phyloP scores from a whole-genome alignment of 1,284 basidiomycete genomes.

The Veloboletus limbatus region DNA sequence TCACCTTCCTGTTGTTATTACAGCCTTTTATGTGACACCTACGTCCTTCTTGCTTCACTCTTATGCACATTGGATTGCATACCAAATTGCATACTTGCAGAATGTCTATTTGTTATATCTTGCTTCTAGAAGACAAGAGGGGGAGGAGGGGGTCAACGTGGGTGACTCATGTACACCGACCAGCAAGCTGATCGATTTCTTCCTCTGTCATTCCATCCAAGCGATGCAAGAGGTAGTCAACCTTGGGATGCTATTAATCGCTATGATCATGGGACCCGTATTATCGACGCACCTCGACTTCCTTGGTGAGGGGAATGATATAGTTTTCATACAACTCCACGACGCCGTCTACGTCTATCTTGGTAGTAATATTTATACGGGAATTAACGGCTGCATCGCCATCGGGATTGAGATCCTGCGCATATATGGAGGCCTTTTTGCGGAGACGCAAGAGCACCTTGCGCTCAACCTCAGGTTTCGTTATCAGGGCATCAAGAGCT shows the following conservation, averaged over 20 bases:
- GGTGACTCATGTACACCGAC: constrained; percentile 11
- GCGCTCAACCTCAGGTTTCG: constrained; percentile 93
- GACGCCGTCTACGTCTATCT: constrained; percentile 92
- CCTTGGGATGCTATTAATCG: constrained; percentile 45
- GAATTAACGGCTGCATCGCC: constrained; percentile 48
- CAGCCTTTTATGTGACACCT: constrained; percentile 19
- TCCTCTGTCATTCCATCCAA: constrained; percentile 78
- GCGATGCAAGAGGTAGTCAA: constrained; percentile 86
- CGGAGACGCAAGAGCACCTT: constrained; percentile 82
- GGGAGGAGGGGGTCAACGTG: too few relatives aligned
- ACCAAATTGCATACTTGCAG: constrained; percentile 23
- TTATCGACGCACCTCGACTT: constrained; percentile 81
- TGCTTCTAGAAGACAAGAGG: constrained; percentile 19
- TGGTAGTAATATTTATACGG: constrained; percentile 40
- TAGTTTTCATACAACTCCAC: constrained; percentile 91
- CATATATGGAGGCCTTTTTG: constrained; percentile 93
- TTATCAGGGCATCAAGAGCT: constrained; percentile 84
- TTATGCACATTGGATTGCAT: constrained; percentile 22
- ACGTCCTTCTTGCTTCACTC: constrained; percentile 24
- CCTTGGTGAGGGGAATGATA: constrained; percentile 96
- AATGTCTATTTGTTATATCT: constrained; percentile 23
- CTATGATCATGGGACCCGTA: constrained; percentile 2
- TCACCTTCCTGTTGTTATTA: constrained; percentile 7
- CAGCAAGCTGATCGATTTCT: constrained; percentile 69
- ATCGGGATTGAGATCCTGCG: constrained; percentile 82